A percentile compares a stretch with the other conserved stretches of the same genome.
Conservation (phyloP, 228 moss, liverwort and hornwort genomes). For the Sphagnum magellanicum region DNA sequence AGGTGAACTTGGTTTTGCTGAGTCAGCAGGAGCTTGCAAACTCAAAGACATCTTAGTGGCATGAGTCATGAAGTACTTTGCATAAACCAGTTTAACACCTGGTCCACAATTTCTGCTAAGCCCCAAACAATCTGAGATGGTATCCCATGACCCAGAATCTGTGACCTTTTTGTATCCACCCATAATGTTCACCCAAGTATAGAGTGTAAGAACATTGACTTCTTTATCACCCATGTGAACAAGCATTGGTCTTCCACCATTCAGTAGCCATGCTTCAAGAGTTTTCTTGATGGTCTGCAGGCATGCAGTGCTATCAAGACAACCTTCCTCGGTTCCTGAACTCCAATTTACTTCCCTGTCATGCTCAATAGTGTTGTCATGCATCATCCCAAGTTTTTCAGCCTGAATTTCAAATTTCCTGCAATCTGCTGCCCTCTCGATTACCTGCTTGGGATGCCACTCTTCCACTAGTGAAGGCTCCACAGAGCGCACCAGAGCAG, state of each 20-base stretch:
- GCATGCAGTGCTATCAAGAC: slow-evolving; percentile 9
- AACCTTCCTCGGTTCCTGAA: not conserved
- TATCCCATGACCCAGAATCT: slow-evolving; percentile 52
- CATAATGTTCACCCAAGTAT: slow-evolving; percentile 38
- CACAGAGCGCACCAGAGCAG: not conserved
- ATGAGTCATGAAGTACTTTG: slow-evolving; percentile 64
- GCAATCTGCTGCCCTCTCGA: not conserved
- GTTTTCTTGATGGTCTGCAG: slow-evolving; percentile 17
- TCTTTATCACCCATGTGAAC: slow-evolving; percentile 38
- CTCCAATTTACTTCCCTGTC: not conserved
- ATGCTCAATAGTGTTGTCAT: not conserved
- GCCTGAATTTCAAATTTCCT: no score
- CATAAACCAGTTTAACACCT: slow-evolving; percentile 74
- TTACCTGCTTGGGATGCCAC: not conserved
- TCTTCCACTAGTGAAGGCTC: no score
- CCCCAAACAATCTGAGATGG: slow-evolving; percentile 52
- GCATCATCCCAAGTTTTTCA: no score
- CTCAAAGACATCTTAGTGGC: slow-evolving; percentile 19
- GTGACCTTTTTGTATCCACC: slow-evolving; percentile 70
- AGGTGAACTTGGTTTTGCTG: not conserved
- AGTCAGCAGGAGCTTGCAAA: not conserved
- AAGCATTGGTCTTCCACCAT: slow-evolving; percentile 51
- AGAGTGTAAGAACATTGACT: slow-evolving; percentile 55
- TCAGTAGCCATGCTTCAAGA: slow-evolving; percentile 33
- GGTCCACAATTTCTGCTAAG: slow-evolving; percentile 67